phyloP scores from a whole-genome alignment of 305 asterid genomes.

The Fraxinus sp. region DNA sequence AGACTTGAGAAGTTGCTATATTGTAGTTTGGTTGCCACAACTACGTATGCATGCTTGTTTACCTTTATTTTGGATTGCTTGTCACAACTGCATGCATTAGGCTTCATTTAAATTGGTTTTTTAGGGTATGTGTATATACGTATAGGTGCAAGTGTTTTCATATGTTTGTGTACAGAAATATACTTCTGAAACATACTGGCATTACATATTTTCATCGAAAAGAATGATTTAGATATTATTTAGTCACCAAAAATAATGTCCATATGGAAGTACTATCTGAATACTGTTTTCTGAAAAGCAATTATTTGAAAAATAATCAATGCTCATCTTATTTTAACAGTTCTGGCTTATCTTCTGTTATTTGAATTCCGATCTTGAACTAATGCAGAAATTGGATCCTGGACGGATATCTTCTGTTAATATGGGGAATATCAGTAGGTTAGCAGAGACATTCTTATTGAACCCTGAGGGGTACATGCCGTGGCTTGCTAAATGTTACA shows the following conservation, averaged over 20 bases:
- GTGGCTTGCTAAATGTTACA: constrained; percentile 78
- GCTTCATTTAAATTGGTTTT: not conserved
- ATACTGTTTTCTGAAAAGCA: not conserved
- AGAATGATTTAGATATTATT: not conserved
- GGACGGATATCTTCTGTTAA: constrained; percentile 47
- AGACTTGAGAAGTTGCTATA: not conserved
- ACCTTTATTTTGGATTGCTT: not conserved
- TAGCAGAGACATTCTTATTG: constrained; percentile 50
- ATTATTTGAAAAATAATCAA: not conserved
- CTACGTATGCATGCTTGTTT: not conserved
- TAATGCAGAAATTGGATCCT: constrained; percentile 57
- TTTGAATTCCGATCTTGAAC: constrained; percentile 19
- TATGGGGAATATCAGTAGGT: constrained; percentile 53
- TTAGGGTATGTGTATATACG: not conserved
- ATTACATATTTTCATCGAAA: not conserved
- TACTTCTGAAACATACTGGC: not conserved
- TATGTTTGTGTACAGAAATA: not conserved
- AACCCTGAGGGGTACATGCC: constrained; percentile 52
- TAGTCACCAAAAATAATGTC: not conserved
- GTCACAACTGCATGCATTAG: not conserved
- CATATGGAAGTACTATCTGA: not conserved
- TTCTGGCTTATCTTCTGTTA: not conserved
- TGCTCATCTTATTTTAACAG: not conserved
- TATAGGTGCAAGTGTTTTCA: not conserved
- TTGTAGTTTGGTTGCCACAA: not conserved